These are phyloP conservation scores for Cetraspora pellucida DNA, from an alignment of 192 early-diverging fungal species.

Conservation along the genomic window DNA sequence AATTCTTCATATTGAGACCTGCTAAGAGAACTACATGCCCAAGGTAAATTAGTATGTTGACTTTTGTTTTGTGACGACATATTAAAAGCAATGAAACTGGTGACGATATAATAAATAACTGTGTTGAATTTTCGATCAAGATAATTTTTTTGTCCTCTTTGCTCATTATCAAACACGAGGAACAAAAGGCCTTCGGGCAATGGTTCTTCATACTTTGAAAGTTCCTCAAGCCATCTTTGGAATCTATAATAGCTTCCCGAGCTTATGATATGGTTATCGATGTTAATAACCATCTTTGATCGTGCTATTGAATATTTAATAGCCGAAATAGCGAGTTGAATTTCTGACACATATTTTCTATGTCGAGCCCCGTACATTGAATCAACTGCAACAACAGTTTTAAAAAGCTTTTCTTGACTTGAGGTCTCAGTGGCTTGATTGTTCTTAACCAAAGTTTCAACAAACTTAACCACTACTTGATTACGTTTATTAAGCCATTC, in stretches of 20 bases:
- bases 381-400: conserved; percentile 17
- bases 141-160: no score
- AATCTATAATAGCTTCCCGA: no score
- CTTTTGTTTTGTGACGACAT: not conserved
- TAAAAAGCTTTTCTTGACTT: conserved; percentile 4
- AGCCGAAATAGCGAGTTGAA: conserved; percentile 12
- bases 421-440: not conserved
- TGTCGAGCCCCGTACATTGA: conserved; percentile 16
- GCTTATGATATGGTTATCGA: not conserved
- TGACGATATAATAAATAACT: no score
- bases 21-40: not conserved
- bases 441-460: no score
- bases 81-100: no score
- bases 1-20: no score
- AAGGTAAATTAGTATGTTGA: conserved; percentile 18
- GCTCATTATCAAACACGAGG: no score
- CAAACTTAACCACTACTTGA: conserved; percentile 16
- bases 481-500: conserved; percentile 21
- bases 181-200: no score
- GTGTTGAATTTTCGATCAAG: no score
- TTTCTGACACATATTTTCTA: conserved; percentile 30
- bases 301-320: conserved; percentile 11
- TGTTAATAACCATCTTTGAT: no score
- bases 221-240: no score
- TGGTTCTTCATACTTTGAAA: no score